These are phyloP conservation scores for Cyclostephanos invisitatus DNA, from an alignment of 108 stramenopile genomes.

Conservation along the genomic window DNA sequence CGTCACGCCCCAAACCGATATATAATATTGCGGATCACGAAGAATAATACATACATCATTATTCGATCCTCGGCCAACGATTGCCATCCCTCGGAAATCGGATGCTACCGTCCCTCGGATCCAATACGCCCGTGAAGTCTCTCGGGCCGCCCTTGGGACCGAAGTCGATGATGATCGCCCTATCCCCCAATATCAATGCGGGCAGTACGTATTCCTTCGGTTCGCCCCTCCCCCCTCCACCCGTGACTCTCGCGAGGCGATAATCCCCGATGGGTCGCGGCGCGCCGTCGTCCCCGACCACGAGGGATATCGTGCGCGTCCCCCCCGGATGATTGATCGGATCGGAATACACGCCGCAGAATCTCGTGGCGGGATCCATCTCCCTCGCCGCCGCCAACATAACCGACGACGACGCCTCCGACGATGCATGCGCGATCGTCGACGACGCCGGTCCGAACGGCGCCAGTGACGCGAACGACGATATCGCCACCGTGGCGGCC, in stretches of 20 bases:
- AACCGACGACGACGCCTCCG: too few relatives aligned
- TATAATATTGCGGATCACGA: too few relatives aligned
- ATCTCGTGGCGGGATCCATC: conserved; percentile 14
- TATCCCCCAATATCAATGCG: conserved; percentile 54
- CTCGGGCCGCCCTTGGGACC: conserved; percentile 57
- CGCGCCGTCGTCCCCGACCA: conserved; percentile 20
- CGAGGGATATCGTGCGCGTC: conserved; percentile 48
- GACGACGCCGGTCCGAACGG: too few relatives aligned
- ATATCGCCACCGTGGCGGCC: too few relatives aligned
- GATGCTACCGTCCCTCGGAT: conserved; percentile 47
- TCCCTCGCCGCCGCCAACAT: too few relatives aligned
- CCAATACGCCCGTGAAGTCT: conserved; percentile 59
- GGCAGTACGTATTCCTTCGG: conserved; percentile 54
- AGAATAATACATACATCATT: neutral
- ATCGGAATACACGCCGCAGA: conserved; percentile 55
- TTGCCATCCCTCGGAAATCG: conserved; percentile 58
- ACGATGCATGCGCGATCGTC: too few relatives aligned
- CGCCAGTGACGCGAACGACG: too few relatives aligned
- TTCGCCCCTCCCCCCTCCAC: conserved; percentile 61
- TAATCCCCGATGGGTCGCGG: conserved; percentile 50
- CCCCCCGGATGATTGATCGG: conserved; percentile 70
- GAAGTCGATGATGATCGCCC: conserved; percentile 60
- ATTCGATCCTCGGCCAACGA: conserved; percentile 49
- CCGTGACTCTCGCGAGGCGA: conserved; percentile 47
- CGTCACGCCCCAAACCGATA: too few relatives aligned